Conservation (phyloP, 164 flowering plant species). For the Stephania cephalantha region DNA sequence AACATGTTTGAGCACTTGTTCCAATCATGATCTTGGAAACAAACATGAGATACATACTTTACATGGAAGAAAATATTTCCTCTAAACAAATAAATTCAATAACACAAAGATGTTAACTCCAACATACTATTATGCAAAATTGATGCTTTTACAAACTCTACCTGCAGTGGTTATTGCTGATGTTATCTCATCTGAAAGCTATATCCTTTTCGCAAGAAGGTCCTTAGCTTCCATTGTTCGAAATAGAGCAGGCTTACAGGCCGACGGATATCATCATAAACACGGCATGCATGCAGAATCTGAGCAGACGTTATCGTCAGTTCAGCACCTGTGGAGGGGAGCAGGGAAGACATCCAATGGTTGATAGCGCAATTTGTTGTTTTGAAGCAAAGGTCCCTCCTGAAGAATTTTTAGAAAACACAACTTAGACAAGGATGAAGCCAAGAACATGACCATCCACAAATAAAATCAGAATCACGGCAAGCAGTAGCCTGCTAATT, state of each 20-base stretch:
- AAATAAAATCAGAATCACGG: background rate
- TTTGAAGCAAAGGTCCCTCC: constrained; percentile 76
- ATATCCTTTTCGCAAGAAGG: too few relatives aligned
- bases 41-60: too few relatives aligned
- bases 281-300: background rate
- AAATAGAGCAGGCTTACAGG: background rate
- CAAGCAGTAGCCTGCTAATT: background rate
- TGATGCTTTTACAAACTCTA: too few relatives aligned
- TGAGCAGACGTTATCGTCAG: background rate
- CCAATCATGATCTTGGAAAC: too few relatives aligned
- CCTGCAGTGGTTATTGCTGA: too few relatives aligned
- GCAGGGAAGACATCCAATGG: constrained; percentile 83
- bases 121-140: too few relatives aligned
- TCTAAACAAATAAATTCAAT: too few relatives aligned
- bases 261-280: background rate
- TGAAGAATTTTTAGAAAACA: constrained; percentile 17
- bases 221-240: too few relatives aligned
- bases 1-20: too few relatives aligned
- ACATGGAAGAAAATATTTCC: too few relatives aligned
- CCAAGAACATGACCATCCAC: background rate
- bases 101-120: too few relatives aligned
- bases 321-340: constrained; percentile 70
- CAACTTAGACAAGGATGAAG: background rate
- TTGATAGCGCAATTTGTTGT: constrained; percentile 46
- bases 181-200: too few relatives aligned